A percentile compares a stretch with the other conserved stretches of the same genome.
These are phyloP conservation scores for Nicotiana rustica DNA, from an alignment of 305 asterid species.

Conservation along the genomic window DNA sequence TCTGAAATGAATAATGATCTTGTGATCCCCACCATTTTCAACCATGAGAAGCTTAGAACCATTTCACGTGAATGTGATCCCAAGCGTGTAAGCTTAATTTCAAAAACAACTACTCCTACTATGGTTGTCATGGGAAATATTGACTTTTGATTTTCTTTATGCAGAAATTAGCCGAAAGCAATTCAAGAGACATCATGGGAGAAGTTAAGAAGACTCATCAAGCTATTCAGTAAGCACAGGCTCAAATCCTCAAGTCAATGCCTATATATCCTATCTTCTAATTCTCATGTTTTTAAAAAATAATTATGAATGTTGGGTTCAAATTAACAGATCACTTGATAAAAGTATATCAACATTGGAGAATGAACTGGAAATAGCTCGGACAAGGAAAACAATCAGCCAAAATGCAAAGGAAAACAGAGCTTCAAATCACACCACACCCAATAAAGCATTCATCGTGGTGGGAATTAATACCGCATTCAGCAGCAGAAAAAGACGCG, in stretches of 20 bases:
- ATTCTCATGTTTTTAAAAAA: no score
- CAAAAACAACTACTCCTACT: neutral
- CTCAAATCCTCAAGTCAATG: no score
- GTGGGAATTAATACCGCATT: constrained; percentile 77
- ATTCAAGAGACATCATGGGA: constrained; percentile 51
- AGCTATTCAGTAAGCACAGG: constrained; percentile 55
- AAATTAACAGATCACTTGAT: constrained; percentile 56
- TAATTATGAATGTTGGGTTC: neutral
- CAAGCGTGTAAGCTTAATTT: constrained; percentile 55
- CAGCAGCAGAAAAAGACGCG: constrained; percentile 71
- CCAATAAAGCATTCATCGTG: constrained; percentile 57
- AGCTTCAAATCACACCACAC: constrained; percentile 40
- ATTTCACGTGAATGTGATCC: constrained; percentile 52
- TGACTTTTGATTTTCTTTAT: neutral
- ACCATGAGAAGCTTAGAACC: constrained; percentile 36
- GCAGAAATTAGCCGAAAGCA: constrained; percentile 55
- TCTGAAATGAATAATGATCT: constrained; percentile 34
- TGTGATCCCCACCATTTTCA: constrained; percentile 38
- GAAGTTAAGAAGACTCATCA: constrained; percentile 63
- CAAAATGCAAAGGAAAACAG: constrained; percentile 22
- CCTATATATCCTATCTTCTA: no score
- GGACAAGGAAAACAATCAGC: constrained; percentile 35
- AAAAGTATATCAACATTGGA: constrained; percentile 56
- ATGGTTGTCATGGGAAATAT: neutral
- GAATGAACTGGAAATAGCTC: constrained; percentile 50